Conservation (phyloP, 805 yeast species). For the Candida succiphila region DNA sequence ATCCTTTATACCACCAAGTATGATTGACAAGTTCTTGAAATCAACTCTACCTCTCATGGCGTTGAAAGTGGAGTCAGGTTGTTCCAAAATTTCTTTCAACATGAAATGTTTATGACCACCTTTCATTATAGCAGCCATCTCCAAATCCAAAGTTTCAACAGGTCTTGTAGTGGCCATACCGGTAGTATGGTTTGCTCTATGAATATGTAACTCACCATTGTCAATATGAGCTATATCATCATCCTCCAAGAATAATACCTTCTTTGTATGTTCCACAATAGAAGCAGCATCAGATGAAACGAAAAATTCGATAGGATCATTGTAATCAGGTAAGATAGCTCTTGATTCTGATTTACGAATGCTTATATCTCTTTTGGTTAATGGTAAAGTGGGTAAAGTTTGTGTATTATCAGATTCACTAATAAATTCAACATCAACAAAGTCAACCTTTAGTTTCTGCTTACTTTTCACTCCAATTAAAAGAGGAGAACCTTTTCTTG, state of each 20-base stretch:
- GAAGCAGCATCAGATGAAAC: constrained; percentile 96
- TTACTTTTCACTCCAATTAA: constrained; percentile 96
- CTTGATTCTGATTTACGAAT: constrained; percentile 53
- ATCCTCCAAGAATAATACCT: constrained; percentile 92
- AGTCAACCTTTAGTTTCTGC: constrained; percentile 90
- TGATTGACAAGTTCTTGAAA: constrained; percentile 67
- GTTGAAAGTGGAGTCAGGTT: constrained; percentile 95
- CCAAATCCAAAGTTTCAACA: constrained; percentile 94
- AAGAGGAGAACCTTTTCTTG: constrained; percentile 96
- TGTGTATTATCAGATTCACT: constrained; percentile 28
- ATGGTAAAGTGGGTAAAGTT: constrained; percentile 7
- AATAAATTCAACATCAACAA: constrained; percentile 96
- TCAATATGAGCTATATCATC: constrained; percentile 98
- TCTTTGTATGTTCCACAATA: constrained; percentile 92
- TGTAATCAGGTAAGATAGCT: constrained; percentile 91
- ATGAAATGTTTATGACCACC: constrained; percentile 94
- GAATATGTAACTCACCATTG: constrained; percentile 97
- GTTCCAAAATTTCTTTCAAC: constrained; percentile 98
- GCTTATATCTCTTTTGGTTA: constrained; percentile 8
- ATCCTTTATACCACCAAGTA: constrained; percentile 81
- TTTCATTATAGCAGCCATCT: constrained; percentile 95
- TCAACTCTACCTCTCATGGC: constrained; percentile 99
- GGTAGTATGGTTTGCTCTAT: constrained; percentile 82
- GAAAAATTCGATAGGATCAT: constrained; percentile 87
- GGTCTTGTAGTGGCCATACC: constrained; percentile 92